Evolutionary conservation across 352 stramenopile genomes (phyloP).

Genomic region (Achlya hypogyna): DNA sequence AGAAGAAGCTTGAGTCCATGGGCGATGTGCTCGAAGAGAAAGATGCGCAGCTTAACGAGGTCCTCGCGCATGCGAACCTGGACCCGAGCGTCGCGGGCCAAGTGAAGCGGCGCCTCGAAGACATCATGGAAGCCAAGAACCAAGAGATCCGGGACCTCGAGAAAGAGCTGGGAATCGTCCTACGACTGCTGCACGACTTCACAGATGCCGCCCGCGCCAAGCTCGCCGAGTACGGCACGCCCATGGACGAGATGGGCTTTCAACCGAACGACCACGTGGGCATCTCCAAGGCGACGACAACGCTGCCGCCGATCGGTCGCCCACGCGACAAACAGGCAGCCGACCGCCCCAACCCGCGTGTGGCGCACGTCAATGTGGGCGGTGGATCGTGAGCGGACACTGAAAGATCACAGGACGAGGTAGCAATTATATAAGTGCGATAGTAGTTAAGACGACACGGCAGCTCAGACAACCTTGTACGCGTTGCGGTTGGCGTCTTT

Average conservation of each 20-base stretch:
- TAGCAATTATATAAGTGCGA: neutral
- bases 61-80: constrained; percentile 86
- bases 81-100: constrained; percentile 73
- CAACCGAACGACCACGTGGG: constrained; percentile 22
- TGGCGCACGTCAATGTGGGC: neutral
- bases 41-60: constrained; percentile 88
- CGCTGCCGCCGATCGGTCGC: neutral
- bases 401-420: neutral
- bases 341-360: neutral
- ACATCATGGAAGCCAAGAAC: constrained; percentile 87
- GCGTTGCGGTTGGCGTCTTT: constrained; percentile 19
- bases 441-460: neutral
- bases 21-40: constrained; percentile 81
- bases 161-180: constrained; percentile 57
- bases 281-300: constrained; percentile 15
- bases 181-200: constrained; percentile 74
- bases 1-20: constrained; percentile 89
- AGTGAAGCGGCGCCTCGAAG: constrained; percentile 78
- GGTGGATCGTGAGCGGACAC: neutral
- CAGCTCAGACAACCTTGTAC: constrained; percentile 19
- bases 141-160: constrained; percentile 75
- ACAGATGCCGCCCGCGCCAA: constrained; percentile 74
- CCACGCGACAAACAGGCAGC: neutral
- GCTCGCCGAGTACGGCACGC: constrained; percentile 86
- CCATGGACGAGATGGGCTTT: constrained; percentile 84